Percentiles rank a stretch among this genome's conserved stretches.
These are phyloP conservation scores for Cymbopogon flexuosus DNA, from an alignment of 202 grass and related monocot genomes.

Conservation along the genomic window DNA sequence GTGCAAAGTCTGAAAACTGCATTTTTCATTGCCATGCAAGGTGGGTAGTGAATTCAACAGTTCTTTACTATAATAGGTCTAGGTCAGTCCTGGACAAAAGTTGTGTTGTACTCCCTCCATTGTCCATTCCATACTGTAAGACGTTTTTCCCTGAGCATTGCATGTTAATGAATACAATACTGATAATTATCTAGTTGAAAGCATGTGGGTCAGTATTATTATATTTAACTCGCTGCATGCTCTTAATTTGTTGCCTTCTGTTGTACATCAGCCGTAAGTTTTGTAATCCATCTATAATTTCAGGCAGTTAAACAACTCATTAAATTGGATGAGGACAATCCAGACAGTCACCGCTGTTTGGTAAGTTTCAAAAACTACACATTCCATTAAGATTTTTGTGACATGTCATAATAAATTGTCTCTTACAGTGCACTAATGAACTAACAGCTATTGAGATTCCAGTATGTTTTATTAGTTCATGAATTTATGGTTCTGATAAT, in stretches of 20 bases:
- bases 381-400: background rate
- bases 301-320: constrained; percentile 92
- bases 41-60: background rate
- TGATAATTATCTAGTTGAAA: background rate
- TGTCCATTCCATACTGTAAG: no score
- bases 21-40: background rate
- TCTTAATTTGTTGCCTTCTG: background rate
- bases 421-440: background rate
- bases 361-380: constrained; percentile 47
- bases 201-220: constrained; percentile 2
- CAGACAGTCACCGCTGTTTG: constrained; percentile 84
- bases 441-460: constrained; percentile 4
- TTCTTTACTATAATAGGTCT: background rate
- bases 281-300: constrained; percentile 33
- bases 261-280: background rate
- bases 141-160: background rate
- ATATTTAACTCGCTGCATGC: background rate
- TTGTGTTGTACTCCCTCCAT: background rate
- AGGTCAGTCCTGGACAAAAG: background rate
- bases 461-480: background rate
- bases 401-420: background rate
- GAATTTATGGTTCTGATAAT: constrained; percentile 5
- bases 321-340: constrained; percentile 78
- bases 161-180: background rate
- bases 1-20: background rate